Conservation (phyloP, 2,329 filamentous ascomycete species). For the Ceratocystis variospora region DNA sequence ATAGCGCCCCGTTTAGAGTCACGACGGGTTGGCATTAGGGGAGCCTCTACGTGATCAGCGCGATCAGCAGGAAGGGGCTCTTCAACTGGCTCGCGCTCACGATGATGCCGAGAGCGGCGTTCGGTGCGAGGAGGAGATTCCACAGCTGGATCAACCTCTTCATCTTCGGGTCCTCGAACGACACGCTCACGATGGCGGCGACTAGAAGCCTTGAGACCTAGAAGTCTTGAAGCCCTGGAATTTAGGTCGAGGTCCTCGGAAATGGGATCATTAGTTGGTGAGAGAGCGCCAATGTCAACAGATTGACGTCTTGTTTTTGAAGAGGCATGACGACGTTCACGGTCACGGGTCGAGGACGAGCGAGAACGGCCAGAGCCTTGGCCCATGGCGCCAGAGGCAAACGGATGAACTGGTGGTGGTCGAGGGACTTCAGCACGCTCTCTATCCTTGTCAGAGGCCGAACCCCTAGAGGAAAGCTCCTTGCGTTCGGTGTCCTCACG, state of each 20-base stretch:
- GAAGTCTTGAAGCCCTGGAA: conserved; percentile 64
- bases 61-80: conserved; percentile 2
- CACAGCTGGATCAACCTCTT: conserved; percentile 10
- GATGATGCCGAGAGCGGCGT: conserved; percentile 10
- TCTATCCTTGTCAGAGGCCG: conserved; percentile 25
- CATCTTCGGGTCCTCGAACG: conserved; percentile 19
- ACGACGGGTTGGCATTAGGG: conserved; percentile 5
- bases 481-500: conserved; percentile 39
- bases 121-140: conserved; percentile 13
- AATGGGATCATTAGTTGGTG: not conserved
- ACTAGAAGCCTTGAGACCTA: conserved; percentile 41
- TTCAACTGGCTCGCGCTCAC: conserved; percentile 10
- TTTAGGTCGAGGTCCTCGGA: conserved; percentile 8
- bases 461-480: conserved; percentile 19
- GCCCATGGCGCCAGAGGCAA: conserved; percentile 3
- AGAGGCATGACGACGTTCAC: conserved; percentile 45
- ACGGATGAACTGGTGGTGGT: conserved; percentile 45
- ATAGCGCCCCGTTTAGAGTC: conserved; percentile 24
- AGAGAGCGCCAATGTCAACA: conserved; percentile 35
- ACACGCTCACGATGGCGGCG: conserved; percentile 18
- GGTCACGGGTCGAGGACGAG: conserved; percentile 45
- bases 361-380: conserved; percentile 43
- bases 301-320: conserved; percentile 55
- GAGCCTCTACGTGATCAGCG: not conserved
- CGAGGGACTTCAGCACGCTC: conserved; percentile 37